A percentile compares a stretch with the other conserved stretches of the same genome.
Evolutionary conservation across 306 rosid species (phyloP).

Genomic region (Corylus avellana): DNA sequence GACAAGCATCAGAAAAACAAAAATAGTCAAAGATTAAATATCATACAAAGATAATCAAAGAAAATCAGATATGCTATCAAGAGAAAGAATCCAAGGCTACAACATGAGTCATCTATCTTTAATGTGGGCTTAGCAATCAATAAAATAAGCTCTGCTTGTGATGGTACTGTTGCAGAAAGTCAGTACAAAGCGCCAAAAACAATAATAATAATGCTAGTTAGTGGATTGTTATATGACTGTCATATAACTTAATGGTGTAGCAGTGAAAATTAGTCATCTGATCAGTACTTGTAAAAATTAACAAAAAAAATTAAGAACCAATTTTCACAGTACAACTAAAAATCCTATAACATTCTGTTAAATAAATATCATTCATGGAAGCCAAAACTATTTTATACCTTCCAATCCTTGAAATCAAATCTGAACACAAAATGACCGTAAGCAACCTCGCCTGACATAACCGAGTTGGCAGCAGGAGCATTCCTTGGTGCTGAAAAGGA

Average conservation of each 20-base stretch:
- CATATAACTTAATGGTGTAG: too few species aligned
- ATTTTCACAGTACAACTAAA: too few species aligned
- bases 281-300: too few species aligned
- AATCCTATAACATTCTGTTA: too few species aligned
- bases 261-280: too few species aligned
- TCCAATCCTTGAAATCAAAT: conserved; percentile 81
- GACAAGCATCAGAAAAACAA: conserved; percentile 9
- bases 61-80: background rate
- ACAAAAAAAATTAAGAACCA: too few species aligned
- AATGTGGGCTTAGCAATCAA: too few species aligned
- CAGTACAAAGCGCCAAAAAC: background rate
- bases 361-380: background rate
- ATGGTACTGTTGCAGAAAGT: background rate
- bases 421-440: conserved; percentile 79
- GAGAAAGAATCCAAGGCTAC: background rate
- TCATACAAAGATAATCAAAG: background rate
- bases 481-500: conserved; percentile 68
- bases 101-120: background rate
- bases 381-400: conserved; percentile 45
- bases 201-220: too few species aligned
- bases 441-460: conserved; percentile 51
- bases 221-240: too few species aligned
- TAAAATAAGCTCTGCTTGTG: background rate
- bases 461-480: conserved; percentile 57
- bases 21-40: background rate